A percentile compares a stretch with the other conserved stretches of the same genome.
phyloP scores from a whole-genome alignment of 2,329 filamentous ascomycete genomes.

The Periconia sp. region DNA sequence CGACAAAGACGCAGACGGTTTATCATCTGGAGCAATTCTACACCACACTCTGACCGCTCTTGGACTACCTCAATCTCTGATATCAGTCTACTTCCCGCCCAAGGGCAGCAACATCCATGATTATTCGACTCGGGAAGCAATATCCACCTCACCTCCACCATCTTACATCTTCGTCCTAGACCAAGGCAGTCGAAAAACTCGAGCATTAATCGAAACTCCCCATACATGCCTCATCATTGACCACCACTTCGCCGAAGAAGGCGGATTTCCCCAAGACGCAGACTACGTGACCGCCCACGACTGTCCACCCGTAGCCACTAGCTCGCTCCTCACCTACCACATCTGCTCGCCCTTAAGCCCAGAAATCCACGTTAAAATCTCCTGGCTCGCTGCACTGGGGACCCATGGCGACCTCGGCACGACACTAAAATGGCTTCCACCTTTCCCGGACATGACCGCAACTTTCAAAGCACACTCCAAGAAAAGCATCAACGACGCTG shows the following conservation, averaged over 20 bases:
- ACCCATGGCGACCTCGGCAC: slow-evolving; percentile 69
- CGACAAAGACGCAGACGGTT: slow-evolving; percentile 69
- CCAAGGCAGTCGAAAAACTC: slow-evolving; percentile 61
- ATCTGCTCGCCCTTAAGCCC: slow-evolving; percentile 62
- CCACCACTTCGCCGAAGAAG: slow-evolving; percentile 61
- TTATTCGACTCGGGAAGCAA: slow-evolving; percentile 53
- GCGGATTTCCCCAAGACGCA: slow-evolving; percentile 59
- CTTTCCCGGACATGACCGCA: slow-evolving; percentile 66
- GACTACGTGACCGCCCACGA: slow-evolving; percentile 64
- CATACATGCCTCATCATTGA: slow-evolving; percentile 64
- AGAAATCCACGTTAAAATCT: slow-evolving; percentile 52
- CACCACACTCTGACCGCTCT: slow-evolving; percentile 61
- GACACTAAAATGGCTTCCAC: slow-evolving; percentile 64
- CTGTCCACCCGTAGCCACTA: slow-evolving; percentile 67
- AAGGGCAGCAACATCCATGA: slow-evolving; percentile 64
- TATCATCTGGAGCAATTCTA: slow-evolving; percentile 65
- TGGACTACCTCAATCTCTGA: slow-evolving; percentile 55
- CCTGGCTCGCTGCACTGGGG: slow-evolving; percentile 65
- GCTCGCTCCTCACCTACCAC: slow-evolving; percentile 64
- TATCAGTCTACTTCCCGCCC: slow-evolving; percentile 60
- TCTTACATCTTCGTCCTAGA: slow-evolving; percentile 66
- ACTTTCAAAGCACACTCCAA: slow-evolving; percentile 64
- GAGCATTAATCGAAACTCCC: slow-evolving; percentile 54
- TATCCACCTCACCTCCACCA: slow-evolving; percentile 53
- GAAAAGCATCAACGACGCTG: slow-evolving; percentile 63